phyloP scores from a whole-genome alignment of 805 yeast species.

The Candida vaughaniae region DNA sequence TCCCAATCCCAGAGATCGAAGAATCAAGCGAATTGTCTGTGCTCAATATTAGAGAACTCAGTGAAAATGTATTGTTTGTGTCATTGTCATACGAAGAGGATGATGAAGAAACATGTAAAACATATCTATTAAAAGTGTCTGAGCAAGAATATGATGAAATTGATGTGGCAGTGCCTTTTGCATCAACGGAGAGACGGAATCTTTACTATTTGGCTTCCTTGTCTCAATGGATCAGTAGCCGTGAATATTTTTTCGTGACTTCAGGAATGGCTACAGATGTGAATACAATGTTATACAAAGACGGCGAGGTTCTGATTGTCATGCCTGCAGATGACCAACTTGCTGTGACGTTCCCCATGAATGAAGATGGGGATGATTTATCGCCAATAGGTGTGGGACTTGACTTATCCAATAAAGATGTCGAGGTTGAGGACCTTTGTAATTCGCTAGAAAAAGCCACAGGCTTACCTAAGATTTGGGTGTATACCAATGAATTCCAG shows the following conservation, averaged over 20 bases:
- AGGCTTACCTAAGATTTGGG: conserved; percentile 66
- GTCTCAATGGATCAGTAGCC: conserved; percentile 37
- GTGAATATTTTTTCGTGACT: conserved; percentile 43
- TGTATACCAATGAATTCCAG: conserved; percentile 61
- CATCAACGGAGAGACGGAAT: conserved; percentile 46
- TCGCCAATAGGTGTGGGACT: conserved; percentile 69
- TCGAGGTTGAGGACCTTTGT: conserved; percentile 51
- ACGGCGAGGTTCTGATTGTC: conserved; percentile 19
- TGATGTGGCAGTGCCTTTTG: conserved; percentile 54
- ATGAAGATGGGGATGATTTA: conserved; percentile 65
- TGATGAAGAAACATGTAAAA: conserved; percentile 18
- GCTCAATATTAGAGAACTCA: neutral
- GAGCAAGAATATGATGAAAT: conserved; percentile 34
- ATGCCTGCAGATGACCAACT: conserved; percentile 64
- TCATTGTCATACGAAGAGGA: conserved; percentile 9
- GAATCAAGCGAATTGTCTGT: neutral
- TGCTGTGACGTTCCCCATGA: conserved; percentile 72
- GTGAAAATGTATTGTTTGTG: conserved; percentile 2
- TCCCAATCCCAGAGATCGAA: conserved; percentile 4
- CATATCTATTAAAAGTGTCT: conserved; percentile 20
- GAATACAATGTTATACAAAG: conserved; percentile 8
- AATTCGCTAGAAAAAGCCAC: conserved; percentile 54
- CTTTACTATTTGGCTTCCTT: conserved; percentile 44
- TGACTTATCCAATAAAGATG: conserved; percentile 49
- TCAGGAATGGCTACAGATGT: conserved; percentile 65